A percentile compares a stretch with the other conserved stretches of the same genome.
Conservation (phyloP, 2,329 filamentous ascomycete genomes). For the Pseudogymnoascus sp. region DNA sequence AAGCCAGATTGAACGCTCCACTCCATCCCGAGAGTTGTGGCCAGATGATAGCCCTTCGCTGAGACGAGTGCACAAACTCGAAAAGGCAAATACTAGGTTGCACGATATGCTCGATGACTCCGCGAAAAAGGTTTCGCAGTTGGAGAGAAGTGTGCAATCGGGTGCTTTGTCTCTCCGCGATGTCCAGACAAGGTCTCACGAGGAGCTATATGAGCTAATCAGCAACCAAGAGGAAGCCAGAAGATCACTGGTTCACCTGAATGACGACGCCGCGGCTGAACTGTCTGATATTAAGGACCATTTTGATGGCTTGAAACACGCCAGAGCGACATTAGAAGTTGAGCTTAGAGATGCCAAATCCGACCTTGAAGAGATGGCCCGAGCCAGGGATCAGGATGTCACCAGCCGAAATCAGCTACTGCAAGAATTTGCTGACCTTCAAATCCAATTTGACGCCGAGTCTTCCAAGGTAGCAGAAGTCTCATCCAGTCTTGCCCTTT, state of each 20-base stretch:
- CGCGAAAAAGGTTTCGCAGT: constrained; percentile 76
- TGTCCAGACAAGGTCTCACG: constrained; percentile 85
- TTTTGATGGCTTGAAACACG: constrained; percentile 78
- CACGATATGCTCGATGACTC: constrained; percentile 96
- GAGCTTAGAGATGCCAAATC: constrained; percentile 77
- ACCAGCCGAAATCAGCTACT: constrained; percentile 82
- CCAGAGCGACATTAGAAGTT: constrained; percentile 70
- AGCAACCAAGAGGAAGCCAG: constrained; percentile 89
- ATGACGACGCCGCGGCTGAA: constrained; percentile 79
- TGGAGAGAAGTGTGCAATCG: constrained; percentile 79
- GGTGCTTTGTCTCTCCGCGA: constrained; percentile 85
- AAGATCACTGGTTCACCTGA: constrained; percentile 69
- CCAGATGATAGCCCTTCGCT: constrained; percentile 71
- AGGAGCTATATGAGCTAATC: constrained; percentile 86
- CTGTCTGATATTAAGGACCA: constrained; percentile 78
- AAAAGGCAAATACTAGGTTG: constrained; percentile 81
- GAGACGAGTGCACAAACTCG: constrained; percentile 79
- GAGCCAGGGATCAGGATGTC: constrained; percentile 76
- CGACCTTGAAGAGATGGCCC: constrained; percentile 72
- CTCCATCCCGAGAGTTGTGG: constrained; percentile 51
- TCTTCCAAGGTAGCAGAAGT: constrained; percentile 78
- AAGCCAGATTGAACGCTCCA: constrained; percentile 68
- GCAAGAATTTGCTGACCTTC: constrained; percentile 86
- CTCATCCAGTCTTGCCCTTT: constrained; percentile 72
- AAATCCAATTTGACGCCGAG: constrained; percentile 87